Base-by-base conservation (phyloP, 1,284 basidiomycete genomes). In the Retiboletus fuscus region DNA sequence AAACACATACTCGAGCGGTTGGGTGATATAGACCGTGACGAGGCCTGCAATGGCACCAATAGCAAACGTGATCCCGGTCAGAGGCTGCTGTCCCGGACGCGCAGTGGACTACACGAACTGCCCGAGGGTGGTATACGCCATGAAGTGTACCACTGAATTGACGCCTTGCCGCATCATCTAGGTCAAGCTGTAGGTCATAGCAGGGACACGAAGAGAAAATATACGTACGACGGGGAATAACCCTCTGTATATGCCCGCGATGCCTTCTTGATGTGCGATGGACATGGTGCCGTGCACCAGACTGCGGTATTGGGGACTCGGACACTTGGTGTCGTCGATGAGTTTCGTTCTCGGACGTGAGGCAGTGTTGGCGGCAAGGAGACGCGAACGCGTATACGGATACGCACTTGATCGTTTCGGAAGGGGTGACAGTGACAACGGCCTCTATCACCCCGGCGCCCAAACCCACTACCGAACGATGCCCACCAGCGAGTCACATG, bases 121-220 rank as follows among this genome's bases (percentile, higher is more conserved):
- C 84, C 98, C 98, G 74, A 99, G 86, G 0, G 95, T 96, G 12
- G 94, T 92, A 83, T 98, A 98, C 0, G 95, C 96, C 61, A 96
- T 97, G 85, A 99, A 99, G n/a, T 97, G 90, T 44, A 99, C 92
- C 20, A 97, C 96, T 15, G 96, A 98, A 82, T 99, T 99, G 47
- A 96, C 96, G 28, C 96, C 96, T 90, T n/a, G n/a, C n/a, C n/a
- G n/a, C n/a, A n/a, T n/a, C n/a, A n/a, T n/a, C n/a, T n/a, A n/a
- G n/a, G n/a, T n/a, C n/a, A n/a, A n/a, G n/a, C n/a, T n/a, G n/a
- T n/a, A n/a, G n/a, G n/a, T n/a, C n/a, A n/a, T n/a, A n/a, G n/a
- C n/a, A n/a, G n/a, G n/a, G n/a, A n/a, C n/a, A n/a, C n/a, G n/a
- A n/a, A n/a, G n/a, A n/a, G n/a, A n/a, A n/a, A n/a, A n/a, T n/a